phyloP scores from a whole-genome alignment of 164 flowering plant species.

The Stephania cephalantha region DNA sequence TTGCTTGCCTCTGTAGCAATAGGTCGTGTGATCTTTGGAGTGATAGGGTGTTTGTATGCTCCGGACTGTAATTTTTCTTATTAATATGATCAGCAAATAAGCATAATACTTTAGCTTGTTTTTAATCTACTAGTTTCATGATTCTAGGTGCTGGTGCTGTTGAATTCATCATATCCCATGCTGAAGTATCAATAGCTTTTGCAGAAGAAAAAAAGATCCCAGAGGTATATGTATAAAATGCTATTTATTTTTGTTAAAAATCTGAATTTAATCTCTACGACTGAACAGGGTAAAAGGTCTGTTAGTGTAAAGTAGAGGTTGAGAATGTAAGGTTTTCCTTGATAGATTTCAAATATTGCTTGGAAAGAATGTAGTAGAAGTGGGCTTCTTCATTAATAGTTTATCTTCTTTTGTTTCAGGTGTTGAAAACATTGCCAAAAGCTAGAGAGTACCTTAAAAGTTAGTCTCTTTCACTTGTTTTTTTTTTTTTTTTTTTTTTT shows the following conservation, averaged over 20 bases:
- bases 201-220: slow-evolving; percentile 76
- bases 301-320: background rate
- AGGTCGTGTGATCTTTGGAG: background rate
- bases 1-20: background rate
- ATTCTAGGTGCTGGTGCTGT: slow-evolving; percentile 92
- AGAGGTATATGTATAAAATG: slow-evolving; percentile 45
- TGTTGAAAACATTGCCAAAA: slow-evolving; percentile 72
- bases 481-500: too few relatives aligned
- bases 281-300: background rate
- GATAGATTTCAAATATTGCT: background rate
- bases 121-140: slow-evolving; percentile 8
- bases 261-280: background rate
- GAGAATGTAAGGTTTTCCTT: background rate
- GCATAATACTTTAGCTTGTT: background rate
- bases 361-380: background rate
- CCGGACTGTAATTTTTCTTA: background rate
- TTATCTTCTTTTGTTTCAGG: slow-evolving; percentile 34
- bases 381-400: background rate
- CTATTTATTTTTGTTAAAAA: background rate
- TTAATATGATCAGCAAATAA: background rate
- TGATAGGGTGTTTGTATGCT: background rate
- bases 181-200: slow-evolving; percentile 81
- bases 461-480: slow-evolving; percentile 26
- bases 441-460: slow-evolving; percentile 59
- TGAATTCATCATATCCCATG: slow-evolving; percentile 78